Conservation (phyloP, 805 yeast species). For the Saturnispora dispora region DNA sequence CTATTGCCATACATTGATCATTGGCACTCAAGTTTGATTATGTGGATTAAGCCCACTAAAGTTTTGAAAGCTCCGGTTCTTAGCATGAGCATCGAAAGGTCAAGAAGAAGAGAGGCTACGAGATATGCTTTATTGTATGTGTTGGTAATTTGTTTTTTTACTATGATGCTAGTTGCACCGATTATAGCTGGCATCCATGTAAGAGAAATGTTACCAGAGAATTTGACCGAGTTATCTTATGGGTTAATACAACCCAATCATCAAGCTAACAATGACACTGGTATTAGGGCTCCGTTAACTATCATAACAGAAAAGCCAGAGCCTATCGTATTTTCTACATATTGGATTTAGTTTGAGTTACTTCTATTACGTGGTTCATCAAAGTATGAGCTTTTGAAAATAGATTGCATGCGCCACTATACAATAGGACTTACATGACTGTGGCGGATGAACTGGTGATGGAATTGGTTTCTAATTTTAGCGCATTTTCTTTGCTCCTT, state of each 20-base stretch:
- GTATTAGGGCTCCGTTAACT: slow-evolving; percentile 41
- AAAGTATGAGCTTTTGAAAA: not conserved
- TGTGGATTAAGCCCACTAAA: slow-evolving; percentile 38
- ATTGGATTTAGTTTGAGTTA: slow-evolving; percentile 18
- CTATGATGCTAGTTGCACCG: slow-evolving; percentile 40
- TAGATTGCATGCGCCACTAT: not conserved
- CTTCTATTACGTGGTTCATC: no score
- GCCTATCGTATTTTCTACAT: slow-evolving; percentile 16
- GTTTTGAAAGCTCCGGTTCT: slow-evolving; percentile 32
- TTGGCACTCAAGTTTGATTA: slow-evolving; percentile 40
- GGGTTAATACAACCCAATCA: slow-evolving; percentile 50
- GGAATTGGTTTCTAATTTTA: not conserved
- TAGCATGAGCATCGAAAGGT: slow-evolving; percentile 30
- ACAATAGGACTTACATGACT: not conserved
- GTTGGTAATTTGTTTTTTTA: slow-evolving; percentile 30
- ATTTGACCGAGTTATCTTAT: slow-evolving; percentile 10
- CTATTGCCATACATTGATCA: slow-evolving; percentile 39
- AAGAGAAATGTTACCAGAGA: slow-evolving; percentile 13
- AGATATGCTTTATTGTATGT: slow-evolving; percentile 41
- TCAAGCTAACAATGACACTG: slow-evolving; percentile 62
- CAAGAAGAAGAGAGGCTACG: slow-evolving; percentile 33
- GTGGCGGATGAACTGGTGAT: not conserved
- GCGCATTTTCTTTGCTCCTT: not conserved
- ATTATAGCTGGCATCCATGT: slow-evolving; percentile 26
- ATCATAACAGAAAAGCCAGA: slow-evolving; percentile 28